These are phyloP conservation scores for Knoxia roxburghii DNA, from an alignment of 257 asterid genomes.

Conservation along the genomic window DNA sequence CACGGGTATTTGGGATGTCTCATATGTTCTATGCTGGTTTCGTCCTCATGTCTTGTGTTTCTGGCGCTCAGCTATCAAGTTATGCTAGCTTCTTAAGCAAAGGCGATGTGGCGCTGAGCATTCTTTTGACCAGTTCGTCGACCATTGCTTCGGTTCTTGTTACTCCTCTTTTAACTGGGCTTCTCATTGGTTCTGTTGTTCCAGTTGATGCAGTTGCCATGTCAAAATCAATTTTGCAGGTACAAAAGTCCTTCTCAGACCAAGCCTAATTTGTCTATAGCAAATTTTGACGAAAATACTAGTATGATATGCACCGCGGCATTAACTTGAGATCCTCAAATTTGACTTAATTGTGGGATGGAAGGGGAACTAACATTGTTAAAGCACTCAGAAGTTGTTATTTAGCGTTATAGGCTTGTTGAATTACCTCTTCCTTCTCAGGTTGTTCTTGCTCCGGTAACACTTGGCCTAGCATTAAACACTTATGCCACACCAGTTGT, in stretches of 20 bases:
- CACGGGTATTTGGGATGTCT: constrained; percentile 77
- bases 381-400: not conserved
- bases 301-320: not conserved
- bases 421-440: constrained; percentile 19
- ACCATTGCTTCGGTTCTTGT: constrained; percentile 83
- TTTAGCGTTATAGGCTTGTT: not conserved
- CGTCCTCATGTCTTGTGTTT: constrained; percentile 81
- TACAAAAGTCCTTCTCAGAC: constrained; percentile 16
- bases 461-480: constrained; percentile 77
- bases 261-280: not conserved
- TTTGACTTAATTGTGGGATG: too few relatives aligned
- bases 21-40: constrained; percentile 81
- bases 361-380: not conserved
- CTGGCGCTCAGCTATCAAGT: constrained; percentile 97
- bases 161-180: constrained; percentile 86
- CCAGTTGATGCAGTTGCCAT: constrained; percentile 93
- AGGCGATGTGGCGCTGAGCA: constrained; percentile 93
- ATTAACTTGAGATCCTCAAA: not conserved
- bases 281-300: too few relatives aligned
- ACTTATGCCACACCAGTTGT: constrained; percentile 85
- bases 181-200: constrained; percentile 93
- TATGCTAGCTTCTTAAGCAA: constrained; percentile 95
- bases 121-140: constrained; percentile 82
- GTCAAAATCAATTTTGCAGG: constrained; percentile 98
- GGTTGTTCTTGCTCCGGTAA: constrained; percentile 90